Conservation (phyloP, 441 rosid genomes). For the Aleurites moluccanus region DNA sequence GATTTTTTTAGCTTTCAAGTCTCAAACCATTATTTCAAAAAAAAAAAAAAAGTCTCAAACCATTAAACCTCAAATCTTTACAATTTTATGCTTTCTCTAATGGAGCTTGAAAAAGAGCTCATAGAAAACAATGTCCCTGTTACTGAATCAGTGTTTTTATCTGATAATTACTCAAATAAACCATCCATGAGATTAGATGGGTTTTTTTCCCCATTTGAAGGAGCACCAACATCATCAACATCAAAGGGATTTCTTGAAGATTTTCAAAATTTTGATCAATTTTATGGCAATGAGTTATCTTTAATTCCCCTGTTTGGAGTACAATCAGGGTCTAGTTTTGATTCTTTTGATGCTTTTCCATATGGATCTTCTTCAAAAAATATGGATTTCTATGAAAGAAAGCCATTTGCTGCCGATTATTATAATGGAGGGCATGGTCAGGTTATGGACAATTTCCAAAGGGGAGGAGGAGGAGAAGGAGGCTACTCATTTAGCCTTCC, state of each 20-base stretch:
- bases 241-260: constrained; percentile 48
- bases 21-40: not conserved
- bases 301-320: constrained; percentile 35
- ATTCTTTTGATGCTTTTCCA: constrained; percentile 47
- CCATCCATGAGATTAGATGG: constrained; percentile 35
- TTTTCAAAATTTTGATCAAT: constrained; percentile 41
- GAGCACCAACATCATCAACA: constrained; percentile 22
- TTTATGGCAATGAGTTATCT: constrained; percentile 41
- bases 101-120: constrained; percentile 29
- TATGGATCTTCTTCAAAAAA: constrained; percentile 36
- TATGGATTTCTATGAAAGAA: constrained; percentile 52
- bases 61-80: not conserved
- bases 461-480: not conserved
- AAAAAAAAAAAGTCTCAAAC: not conserved
- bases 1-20: not conserved
- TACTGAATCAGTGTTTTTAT: constrained; percentile 33
- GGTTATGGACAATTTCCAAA: constrained; percentile 51
- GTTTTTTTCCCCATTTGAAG: constrained; percentile 33
- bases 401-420: constrained; percentile 41
- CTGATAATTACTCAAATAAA: constrained; percentile 34
- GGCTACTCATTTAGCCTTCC: constrained; percentile 13
- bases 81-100: not conserved
- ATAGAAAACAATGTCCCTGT: constrained; percentile 16
- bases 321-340: constrained; percentile 37
- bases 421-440: constrained; percentile 29